These are phyloP conservation scores for Leccinum barrowsii DNA, from an alignment of 768 basidiomycete genomes.

Conservation along the genomic window DNA sequence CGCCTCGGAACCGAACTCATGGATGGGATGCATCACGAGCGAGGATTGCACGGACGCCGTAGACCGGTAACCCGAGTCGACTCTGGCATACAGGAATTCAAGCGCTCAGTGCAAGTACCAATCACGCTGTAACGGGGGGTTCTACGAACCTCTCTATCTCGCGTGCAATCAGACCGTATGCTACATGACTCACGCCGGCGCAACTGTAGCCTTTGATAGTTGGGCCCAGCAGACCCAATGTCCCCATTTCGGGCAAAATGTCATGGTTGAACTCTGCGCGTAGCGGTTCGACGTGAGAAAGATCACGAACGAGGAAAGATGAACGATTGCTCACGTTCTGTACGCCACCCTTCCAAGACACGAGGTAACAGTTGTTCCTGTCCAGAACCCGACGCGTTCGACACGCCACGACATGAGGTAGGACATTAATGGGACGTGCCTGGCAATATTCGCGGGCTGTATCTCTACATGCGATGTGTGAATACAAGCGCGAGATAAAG, in stretches of 20 bases:
- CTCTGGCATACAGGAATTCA: slow-evolving; percentile 39
- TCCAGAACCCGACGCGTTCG: not conserved
- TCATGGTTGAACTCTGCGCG: slow-evolving; percentile 67
- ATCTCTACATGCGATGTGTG: slow-evolving; percentile 47
- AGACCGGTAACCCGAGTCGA: slow-evolving; percentile 95
- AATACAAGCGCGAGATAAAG: not conserved
- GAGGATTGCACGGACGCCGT: slow-evolving; percentile 95
- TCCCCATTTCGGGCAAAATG: slow-evolving; percentile 88
- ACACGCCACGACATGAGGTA: not conserved
- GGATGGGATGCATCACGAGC: slow-evolving; percentile 92
- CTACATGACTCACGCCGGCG: slow-evolving; percentile 86
- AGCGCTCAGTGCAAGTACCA: not conserved
- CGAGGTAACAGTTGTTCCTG: slow-evolving; percentile 85
- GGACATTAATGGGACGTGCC: slow-evolving; percentile 36
- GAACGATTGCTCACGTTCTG: slow-evolving; percentile 56
- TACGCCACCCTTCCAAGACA: slow-evolving; percentile 84
- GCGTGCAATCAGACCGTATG: slow-evolving; percentile 90
- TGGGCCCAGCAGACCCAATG: slow-evolving; percentile 84
- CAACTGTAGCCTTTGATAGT: slow-evolving; percentile 94
- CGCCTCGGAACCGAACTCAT: slow-evolving; percentile 82
- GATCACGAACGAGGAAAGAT: not conserved
- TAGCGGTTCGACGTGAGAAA: not conserved
- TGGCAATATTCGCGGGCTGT: slow-evolving; percentile 79
- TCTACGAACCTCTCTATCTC: slow-evolving; percentile 80
- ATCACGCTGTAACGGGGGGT: not conserved